A percentile compares a stretch with the other conserved stretches of the same genome.
phyloP scores from a whole-genome alignment of 805 yeast species.

The Ogataea ramenticola region DNA sequence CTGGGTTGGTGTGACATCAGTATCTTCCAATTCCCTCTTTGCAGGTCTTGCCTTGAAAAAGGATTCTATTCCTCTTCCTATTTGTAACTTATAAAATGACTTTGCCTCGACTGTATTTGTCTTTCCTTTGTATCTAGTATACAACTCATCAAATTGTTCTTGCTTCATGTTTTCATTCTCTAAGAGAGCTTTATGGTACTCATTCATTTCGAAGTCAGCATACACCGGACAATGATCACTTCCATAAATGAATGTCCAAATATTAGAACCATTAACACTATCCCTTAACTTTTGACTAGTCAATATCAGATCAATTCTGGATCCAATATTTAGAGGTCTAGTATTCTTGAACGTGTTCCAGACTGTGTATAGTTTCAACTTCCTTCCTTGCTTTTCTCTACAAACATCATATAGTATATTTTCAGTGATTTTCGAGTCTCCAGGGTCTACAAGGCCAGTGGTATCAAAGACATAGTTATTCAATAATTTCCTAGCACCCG shows the following conservation, averaged over 20 bases:
- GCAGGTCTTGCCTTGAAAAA: constrained; percentile 15
- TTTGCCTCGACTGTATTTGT: constrained; percentile 47
- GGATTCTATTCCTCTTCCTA: constrained; percentile 21
- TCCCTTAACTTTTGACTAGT: constrained; percentile 32
- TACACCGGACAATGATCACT: constrained; percentile 94
- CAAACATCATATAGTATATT: constrained; percentile 49
- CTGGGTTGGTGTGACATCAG: too few relatives aligned
- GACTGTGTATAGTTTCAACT: constrained; percentile 71
- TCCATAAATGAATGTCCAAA: constrained; percentile 69
- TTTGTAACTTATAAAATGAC: constrained; percentile 33
- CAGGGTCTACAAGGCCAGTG: constrained; percentile 8
- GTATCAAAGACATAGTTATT: constrained; percentile 32
- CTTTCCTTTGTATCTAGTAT: constrained; percentile 3
- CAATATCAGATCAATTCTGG: constrained; percentile 77
- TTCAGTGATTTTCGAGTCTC: constrained; percentile 19
- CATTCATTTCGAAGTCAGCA: constrained; percentile 45
- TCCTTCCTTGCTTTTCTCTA: constrained; percentile 47
- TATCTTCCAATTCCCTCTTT: neutral
- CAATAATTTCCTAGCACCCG: constrained; percentile 36
- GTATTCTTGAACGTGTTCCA: constrained; percentile 82
- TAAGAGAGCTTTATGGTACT: neutral
- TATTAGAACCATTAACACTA: constrained; percentile 35
- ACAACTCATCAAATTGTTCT: neutral
- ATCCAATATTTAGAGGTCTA: constrained; percentile 79
- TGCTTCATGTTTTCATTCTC: neutral